A percentile compares a stretch with the other conserved stretches of the same genome.
These are phyloP conservation scores for Yamadazyma scolyti DNA, from an alignment of 805 yeast species.

Conservation along the genomic window DNA sequence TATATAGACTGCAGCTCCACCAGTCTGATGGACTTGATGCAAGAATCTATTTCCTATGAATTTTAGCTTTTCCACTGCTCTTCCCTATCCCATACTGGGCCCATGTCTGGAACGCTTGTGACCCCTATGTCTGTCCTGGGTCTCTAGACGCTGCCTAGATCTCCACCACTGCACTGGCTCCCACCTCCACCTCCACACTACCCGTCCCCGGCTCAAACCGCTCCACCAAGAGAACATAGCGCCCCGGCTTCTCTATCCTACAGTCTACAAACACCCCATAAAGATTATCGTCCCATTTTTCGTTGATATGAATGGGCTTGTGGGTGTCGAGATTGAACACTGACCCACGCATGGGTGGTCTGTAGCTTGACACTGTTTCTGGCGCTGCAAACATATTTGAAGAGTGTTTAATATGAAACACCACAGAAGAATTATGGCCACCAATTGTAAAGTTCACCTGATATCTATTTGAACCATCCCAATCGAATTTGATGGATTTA, in stretches of 20 bases:
- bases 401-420: slow-evolving; percentile 24
- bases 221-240: slow-evolving; percentile 42
- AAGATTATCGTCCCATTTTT: slow-evolving; percentile 37
- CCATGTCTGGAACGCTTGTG: too few relatives aligned
- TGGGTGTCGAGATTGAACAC: slow-evolving; percentile 28
- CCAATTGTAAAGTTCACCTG: slow-evolving; percentile 25
- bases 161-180: too few relatives aligned
- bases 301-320: slow-evolving; percentile 30
- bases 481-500: slow-evolving; percentile 17
- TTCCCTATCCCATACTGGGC: too few relatives aligned
- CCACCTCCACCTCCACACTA: slow-evolving; percentile 33
- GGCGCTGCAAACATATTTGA: slow-evolving; percentile 7
- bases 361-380: slow-evolving; percentile 23
- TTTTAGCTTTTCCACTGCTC: too few relatives aligned
- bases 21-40: too few relatives aligned
- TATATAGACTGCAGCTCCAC: too few relatives aligned
- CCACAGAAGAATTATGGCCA: slow-evolving; percentile 17
- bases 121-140: too few relatives aligned
- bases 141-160: too few relatives aligned
- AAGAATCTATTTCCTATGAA: too few relatives aligned
- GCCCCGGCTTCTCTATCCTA: slow-evolving; percentile 18
- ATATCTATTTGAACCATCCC: slow-evolving; percentile 40
- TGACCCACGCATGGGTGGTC: slow-evolving; percentile 46
- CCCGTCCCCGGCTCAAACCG: slow-evolving; percentile 48
- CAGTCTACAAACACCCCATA: slow-evolving; percentile 43